These are phyloP conservation scores for Chaetomiaceae sp. DNA, from an alignment of 2,329 filamentous ascomycete genomes.

Conservation along the genomic window DNA sequence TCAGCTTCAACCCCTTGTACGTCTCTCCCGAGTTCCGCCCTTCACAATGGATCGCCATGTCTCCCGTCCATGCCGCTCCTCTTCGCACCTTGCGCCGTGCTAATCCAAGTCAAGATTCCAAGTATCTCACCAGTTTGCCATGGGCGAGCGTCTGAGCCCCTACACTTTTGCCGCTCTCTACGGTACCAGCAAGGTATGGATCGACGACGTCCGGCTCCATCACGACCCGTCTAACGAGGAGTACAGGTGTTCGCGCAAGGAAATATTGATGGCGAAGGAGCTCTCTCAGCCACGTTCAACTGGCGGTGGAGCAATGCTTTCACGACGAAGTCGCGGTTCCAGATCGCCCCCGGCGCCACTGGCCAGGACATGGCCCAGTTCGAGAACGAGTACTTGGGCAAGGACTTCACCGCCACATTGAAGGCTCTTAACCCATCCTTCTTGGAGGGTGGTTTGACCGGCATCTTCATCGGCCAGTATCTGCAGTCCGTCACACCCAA, in stretches of 20 bases:
- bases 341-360: conserved; percentile 67
- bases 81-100: background rate
- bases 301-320: conserved; percentile 71
- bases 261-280: conserved; percentile 88
- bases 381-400: conserved; percentile 91
- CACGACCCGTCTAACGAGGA: background rate
- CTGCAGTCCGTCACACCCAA: conserved; percentile 86
- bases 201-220: too few species aligned
- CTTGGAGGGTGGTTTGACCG: conserved; percentile 86
- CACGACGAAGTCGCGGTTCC: conserved; percentile 82
- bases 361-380: conserved; percentile 85
- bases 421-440: conserved; percentile 95
- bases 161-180: conserved; percentile 95
- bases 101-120: conserved; percentile 58
- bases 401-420: conserved; percentile 87
- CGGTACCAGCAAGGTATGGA: conserved; percentile 77
- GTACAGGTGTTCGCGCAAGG: conserved; percentile 88
- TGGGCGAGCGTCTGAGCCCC: conserved; percentile 88
- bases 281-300: conserved; percentile 85
- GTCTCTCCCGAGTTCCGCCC: conserved; percentile 8
- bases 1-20: conserved; percentile 77
- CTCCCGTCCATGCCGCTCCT: background rate
- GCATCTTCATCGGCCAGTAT: conserved; percentile 94
- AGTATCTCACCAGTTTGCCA: conserved; percentile 92
- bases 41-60: background rate